phyloP scores from a whole-genome alignment of 2,329 filamentous ascomycete species.

The Cryphonectria carpinicola region DNA sequence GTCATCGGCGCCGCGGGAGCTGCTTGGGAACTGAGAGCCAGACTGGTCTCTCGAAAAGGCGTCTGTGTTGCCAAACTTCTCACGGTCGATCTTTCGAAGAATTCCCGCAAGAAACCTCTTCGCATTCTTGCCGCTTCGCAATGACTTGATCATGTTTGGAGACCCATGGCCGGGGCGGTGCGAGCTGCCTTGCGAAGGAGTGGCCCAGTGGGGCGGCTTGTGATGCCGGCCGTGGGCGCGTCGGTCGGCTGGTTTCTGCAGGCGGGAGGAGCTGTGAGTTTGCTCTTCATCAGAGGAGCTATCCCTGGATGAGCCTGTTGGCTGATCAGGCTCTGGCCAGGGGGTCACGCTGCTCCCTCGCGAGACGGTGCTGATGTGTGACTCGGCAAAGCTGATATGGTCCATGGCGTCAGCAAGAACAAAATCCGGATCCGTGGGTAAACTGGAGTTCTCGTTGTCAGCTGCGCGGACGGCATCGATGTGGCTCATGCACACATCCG shows the following conservation, averaged over 20 bases:
- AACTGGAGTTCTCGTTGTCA: conserved; percentile 40
- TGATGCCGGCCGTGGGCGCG: conserved; percentile 18
- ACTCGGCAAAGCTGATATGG: conserved; percentile 44
- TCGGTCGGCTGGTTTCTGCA: conserved; percentile 18
- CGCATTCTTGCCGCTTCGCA: conserved; percentile 45
- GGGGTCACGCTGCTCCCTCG: conserved; percentile 39
- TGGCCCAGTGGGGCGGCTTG: conserved; percentile 5
- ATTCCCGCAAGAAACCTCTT: conserved; percentile 48
- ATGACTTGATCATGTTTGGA: conserved; percentile 20
- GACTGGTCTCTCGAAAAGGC: conserved; percentile 21
- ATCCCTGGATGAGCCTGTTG: conserved; percentile 54
- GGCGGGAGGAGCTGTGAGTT: conserved; percentile 38
- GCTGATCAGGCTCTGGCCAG: conserved; percentile 43
- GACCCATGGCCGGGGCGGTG: conserved; percentile 6
- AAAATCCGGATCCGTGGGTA: conserved; percentile 34
- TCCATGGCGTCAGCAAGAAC: conserved; percentile 53
- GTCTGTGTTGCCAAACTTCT: conserved; percentile 36
- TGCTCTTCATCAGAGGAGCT: conserved; percentile 48
- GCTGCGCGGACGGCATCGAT: conserved; percentile 50
- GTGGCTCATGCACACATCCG: conserved; percentile 55
- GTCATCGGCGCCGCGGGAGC: conserved; percentile 8
- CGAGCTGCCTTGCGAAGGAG: conserved; percentile 2
- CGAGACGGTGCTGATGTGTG: conserved; percentile 39
- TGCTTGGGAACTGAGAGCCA: not conserved
- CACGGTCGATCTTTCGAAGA: conserved; percentile 40